A percentile compares a stretch with the other conserved stretches of the same genome.
Conservation (phyloP, 208 protist genomes). For the Wallacemonas sp. region DNA sequence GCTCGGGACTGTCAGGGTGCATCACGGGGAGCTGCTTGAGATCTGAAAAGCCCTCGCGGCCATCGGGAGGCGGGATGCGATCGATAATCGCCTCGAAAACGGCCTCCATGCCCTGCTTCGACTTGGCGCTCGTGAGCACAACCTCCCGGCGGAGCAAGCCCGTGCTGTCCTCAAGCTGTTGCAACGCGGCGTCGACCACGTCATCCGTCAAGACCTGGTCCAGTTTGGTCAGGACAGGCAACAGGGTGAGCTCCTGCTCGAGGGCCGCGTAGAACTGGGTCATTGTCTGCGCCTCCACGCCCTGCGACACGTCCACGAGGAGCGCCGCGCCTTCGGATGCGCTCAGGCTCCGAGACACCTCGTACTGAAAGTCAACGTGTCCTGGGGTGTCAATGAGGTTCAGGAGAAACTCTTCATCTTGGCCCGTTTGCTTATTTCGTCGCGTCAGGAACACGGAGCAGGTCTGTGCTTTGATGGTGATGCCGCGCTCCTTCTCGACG, state of each 20-base stretch:
- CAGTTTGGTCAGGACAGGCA: constrained; percentile 92
- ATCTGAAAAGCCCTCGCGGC: constrained; percentile 69
- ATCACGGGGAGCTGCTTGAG: constrained; percentile 67
- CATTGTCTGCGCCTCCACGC: constrained; percentile 96
- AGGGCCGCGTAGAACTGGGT: constrained; percentile 96
- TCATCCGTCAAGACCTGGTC: constrained; percentile 78
- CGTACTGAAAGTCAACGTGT: constrained; percentile 99
- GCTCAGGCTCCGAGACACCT: constrained; percentile 94
- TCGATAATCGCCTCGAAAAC: constrained; percentile 93
- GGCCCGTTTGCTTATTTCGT: not conserved
- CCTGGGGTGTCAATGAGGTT: constrained; percentile 98
- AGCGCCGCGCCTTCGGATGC: constrained; percentile 92
- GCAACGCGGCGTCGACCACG: constrained; percentile 61
- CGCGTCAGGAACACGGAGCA: constrained; percentile 83
- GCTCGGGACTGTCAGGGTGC: constrained; percentile 54
- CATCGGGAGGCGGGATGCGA: constrained; percentile 81
- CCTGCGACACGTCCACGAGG: constrained; percentile 93
- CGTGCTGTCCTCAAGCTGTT: constrained; percentile 88
- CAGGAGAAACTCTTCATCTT: constrained; percentile 82
- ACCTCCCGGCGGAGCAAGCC: constrained; percentile 87
- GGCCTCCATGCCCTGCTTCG: constrained; percentile 80
- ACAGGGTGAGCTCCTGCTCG: constrained; percentile 81
- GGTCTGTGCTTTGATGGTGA: constrained; percentile 96
- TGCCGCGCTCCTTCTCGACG: constrained; percentile 95
- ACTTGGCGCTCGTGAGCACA: constrained; percentile 92